Evolutionary conservation across 768 basidiomycete genomes (phyloP), one percentile per base, ranked within the genome.

Genomic region (Trametes cingulata): DNA sequence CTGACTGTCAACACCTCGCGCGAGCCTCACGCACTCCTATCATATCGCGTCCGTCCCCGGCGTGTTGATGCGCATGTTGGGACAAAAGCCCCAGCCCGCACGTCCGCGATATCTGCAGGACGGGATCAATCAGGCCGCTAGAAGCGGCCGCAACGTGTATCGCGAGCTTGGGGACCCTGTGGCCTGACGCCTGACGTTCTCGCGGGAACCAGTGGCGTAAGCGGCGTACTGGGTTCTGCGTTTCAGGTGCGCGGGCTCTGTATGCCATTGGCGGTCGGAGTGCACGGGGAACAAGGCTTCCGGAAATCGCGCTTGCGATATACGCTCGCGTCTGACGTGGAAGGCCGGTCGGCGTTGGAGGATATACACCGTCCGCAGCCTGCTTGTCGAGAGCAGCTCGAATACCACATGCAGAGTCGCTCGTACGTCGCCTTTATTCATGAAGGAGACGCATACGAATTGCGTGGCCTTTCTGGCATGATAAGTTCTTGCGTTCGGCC

Each of bases 11-110:
- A 37, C 15, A 20, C 50, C 35, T 39, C 29, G 50, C 36, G 29
- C 50, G 50, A 22, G 36, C 35, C 50, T 15, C 19, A 15, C 46
- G 27, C 17, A 20, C 48, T 17, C 35, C 35, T 37, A 51, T 51
- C 50, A 36, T 37, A 51, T 51, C 50, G 22, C 22, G 36, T 12
- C 50, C 47, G 9, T 46, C 6, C 17, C 48, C 37, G 40, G 56
- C 56, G 47, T 57, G 56, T 37, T 57, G 56, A 57, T 57, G 33
- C 56, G 47, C 56, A 57, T 57, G 56, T 15, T 35, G 5, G 6
- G 36, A 36, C 41, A 41, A 4, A 19, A 29, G n/a, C 41, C 29
- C 29, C 49, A 25, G 15, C 36, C 12, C 22, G 13, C 6, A 33
- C 27, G 15, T 25, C 27, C 24, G 24, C 20, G 20, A 15, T n/a